A percentile compares a stretch with the other conserved stretches of the same genome.
Evolutionary conservation across 257 asterid genomes (phyloP).

Genomic region (Solanum pinnatisectum): DNA sequence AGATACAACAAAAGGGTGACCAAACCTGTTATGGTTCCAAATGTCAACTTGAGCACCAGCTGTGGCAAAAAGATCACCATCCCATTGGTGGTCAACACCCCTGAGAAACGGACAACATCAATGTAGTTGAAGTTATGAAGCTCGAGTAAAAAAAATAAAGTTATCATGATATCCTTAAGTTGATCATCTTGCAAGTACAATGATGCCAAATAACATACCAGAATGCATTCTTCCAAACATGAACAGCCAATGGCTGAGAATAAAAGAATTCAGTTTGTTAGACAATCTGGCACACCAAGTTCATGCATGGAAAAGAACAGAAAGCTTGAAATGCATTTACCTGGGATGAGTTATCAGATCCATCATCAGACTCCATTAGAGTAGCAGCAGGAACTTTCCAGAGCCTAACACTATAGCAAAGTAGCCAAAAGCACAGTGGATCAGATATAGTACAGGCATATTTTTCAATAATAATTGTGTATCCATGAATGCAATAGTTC

Average conservation of each 20-base stretch:
- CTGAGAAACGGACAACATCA: conserved; percentile 23
- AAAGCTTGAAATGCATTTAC: conserved; percentile 17
- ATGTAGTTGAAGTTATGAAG: background rate
- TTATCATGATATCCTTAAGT: background rate
- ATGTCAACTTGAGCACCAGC: conserved; percentile 95
- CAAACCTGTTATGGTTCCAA: conserved; percentile 93
- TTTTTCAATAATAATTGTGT: background rate
- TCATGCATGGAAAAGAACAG: background rate
- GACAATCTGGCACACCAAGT: background rate
- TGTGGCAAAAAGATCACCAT: conserved; percentile 88
- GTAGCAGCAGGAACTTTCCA: conserved; percentile 77
- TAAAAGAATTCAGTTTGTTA: background rate
- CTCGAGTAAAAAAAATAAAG: background rate
- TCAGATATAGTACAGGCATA: background rate
- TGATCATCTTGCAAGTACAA: background rate
- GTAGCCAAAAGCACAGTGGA: background rate
- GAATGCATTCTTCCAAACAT: conserved; percentile 75
- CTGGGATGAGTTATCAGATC: conserved; percentile 26
- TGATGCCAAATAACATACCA: conserved; percentile 34
- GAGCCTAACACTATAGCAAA: conserved; percentile 64
- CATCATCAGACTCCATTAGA: conserved; percentile 28
- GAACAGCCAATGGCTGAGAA: conserved; percentile 64
- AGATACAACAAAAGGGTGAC: background rate
- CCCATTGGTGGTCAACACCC: conserved; percentile 93
- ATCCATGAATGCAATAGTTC: background rate